Evolutionary conservation across 345 rosid genomes (phyloP), one percentile per base, ranked within the genome.

Genomic region (Angophora floribunda): DNA sequence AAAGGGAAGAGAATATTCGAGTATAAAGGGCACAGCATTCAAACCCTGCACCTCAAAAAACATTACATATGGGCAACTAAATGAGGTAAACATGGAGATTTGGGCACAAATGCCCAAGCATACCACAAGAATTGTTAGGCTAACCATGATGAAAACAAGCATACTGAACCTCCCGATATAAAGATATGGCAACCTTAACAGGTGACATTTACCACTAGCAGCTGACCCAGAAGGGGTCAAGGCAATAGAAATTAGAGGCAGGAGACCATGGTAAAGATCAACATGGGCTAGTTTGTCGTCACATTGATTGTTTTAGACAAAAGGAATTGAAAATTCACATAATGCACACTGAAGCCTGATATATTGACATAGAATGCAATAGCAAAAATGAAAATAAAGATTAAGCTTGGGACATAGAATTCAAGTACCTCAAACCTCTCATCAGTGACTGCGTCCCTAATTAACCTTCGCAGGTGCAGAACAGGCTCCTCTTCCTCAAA

Each of bases 401-500:
- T 15, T 41, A 2, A 75, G 53, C 63, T 67, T 17, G 53, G 21
- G 41, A 28, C 57, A n/a, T 10, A 28, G 22, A 85, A 61, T 47
- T 2, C 10, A 17, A 45, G 85, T 90, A 95, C 98, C 97, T 95
- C 94, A 87, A 94, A 96, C 85, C 92, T 94, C 90, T 95, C 95
- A 13, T 92, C 94, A 4, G 86, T 85, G 32, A 92, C 63, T 11
- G 98, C 94, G 84, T 94, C 95, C 91, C 90, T 95, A 36, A 96
- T 91, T 91, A 93, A 86, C 87, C 93, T 92, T 50, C 94, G 90
- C 61, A 93, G 92, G 52, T 91, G 92, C 52, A 95, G 90, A 91
- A 93, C 92, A 4, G 96, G 97, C 89, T 96, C 98, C 88, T 91
- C 96, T 87, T 94, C 96, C 91, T 96, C 97, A 26, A 95, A 95